Evolutionary conservation across 1,284 basidiomycete genomes (phyloP), one percentile per base, ranked within the genome.

Genomic region (Tetrapyrgos nigripes): DNA sequence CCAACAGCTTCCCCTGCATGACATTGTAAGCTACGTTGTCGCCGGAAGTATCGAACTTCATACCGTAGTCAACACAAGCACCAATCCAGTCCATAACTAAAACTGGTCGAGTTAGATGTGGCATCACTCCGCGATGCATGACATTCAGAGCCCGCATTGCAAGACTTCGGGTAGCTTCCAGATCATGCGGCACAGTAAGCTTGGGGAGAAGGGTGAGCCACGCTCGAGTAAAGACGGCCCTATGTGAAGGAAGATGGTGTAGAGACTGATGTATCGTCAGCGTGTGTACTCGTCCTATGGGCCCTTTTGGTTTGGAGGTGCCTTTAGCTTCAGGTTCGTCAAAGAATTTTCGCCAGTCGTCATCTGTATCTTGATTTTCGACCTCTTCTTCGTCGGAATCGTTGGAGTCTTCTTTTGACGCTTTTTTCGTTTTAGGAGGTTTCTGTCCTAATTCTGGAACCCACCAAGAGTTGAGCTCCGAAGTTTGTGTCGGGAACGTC

Each of bases 51-150:
- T 48, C n/a, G 11, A 46, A 49, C 4, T 31, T 66, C 80, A 62
- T 56, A 91, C 92, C 93, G 64, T 84, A 81, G 72, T 97, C 96
- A 33, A 97, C 91, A 63, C 94, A 92, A 11, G 86, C 85, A 29
- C 92, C 89, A 31, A 99, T 83, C 92, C 96, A 99, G 75, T 99
- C 97, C 86, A 97, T 96, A 14, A 97, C 83, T 53, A 97, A 74
- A 5, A 96, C 80, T 0, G 93, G 85, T 51, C 91, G 78, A 3
- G 90, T 92, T 56, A 97, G 73, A 72, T 96, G 88, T 0, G 96
- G 96, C 68, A 97, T 76, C 21, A 97, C 90, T 13, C 91, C 87
- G 8, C 87, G 81, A 73, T 97, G 94, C 78, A 97, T 85, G 9
- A 95, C 82, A 63, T 90, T 89, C 50, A 97, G 75, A 2, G 85